Conservation (phyloP, 2,329 filamentous ascomycete species). For the Aspergillus fructus region DNA sequence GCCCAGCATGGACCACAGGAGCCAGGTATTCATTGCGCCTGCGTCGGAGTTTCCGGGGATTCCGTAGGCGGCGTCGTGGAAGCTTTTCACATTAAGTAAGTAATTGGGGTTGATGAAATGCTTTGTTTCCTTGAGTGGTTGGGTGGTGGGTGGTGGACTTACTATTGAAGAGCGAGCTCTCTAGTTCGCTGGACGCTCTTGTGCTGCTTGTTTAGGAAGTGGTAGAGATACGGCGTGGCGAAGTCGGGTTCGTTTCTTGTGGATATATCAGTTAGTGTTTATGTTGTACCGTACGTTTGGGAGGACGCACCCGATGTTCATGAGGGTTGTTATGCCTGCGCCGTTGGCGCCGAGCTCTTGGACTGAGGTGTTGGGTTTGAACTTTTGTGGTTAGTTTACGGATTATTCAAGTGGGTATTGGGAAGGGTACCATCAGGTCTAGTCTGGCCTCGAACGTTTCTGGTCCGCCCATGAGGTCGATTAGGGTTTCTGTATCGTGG, state of each 20-base stretch:
- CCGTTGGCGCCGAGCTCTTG: slow-evolving; percentile 32
- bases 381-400: slow-evolving; percentile 30
- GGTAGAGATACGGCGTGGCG: slow-evolving; percentile 67
- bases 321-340: slow-evolving; percentile 51
- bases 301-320: slow-evolving; percentile 47
- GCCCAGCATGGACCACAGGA: slow-evolving; percentile 52
- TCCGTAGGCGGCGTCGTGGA: slow-evolving; percentile 55
- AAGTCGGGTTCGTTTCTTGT: slow-evolving; percentile 66
- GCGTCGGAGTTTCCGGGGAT: slow-evolving; percentile 70
- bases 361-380: slow-evolving; percentile 38
- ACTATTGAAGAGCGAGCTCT: slow-evolving; percentile 56
- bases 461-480: slow-evolving; percentile 55
- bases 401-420: neutral
- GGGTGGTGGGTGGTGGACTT: neutral
- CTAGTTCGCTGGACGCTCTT: slow-evolving; percentile 62
- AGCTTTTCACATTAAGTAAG: slow-evolving; percentile 30
- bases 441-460: slow-evolving; percentile 58
- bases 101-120: neutral
- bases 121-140: no score
- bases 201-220: slow-evolving; percentile 65
- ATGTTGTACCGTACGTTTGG: neutral
- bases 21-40: slow-evolving; percentile 53
- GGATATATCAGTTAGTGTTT: neutral
- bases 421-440: slow-evolving; percentile 49
- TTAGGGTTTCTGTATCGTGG: slow-evolving; percentile 60